Conservation (phyloP, 768 basidiomycete species). For the Xerocomellus intermedius region DNA sequence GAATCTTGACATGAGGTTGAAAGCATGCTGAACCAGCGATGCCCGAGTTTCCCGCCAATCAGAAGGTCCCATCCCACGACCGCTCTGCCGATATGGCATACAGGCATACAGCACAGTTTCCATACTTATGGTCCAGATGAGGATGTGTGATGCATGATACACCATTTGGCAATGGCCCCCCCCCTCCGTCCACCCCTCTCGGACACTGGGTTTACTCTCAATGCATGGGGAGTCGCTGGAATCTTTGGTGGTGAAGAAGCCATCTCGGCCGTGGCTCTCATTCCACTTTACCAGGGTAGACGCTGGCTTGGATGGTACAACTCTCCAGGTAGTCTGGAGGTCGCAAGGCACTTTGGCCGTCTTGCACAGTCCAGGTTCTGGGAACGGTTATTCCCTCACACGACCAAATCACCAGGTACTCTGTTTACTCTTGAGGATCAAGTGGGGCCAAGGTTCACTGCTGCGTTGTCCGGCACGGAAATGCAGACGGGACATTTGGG, state of each 20-base stretch:
- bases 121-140: background rate
- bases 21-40: too few species aligned
- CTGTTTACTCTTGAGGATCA: constrained; percentile 27
- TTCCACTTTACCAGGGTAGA: constrained; percentile 28
- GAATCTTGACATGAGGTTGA: too few species aligned
- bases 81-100: background rate
- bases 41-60: too few species aligned
- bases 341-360: constrained; percentile 30
- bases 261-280: constrained; percentile 29
- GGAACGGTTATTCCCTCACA: constrained; percentile 25
- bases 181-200: constrained; percentile 10
- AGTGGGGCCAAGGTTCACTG: constrained; percentile 27
- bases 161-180: constrained; percentile 9
- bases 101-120: background rate
- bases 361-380: constrained; percentile 28
- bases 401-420: constrained; percentile 16
- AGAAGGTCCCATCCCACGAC: too few species aligned
- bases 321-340: constrained; percentile 30
- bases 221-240: constrained; percentile 32
- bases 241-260: constrained; percentile 37
- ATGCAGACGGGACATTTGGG: constrained; percentile 32
- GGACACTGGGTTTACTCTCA: constrained; percentile 19
- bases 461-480: constrained; percentile 24
- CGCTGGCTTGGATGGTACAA: constrained; percentile 38
- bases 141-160: background rate